These are phyloP conservation scores for Kingdonia uniflora DNA, from an alignment of 164 flowering plant genomes.

Conservation along the genomic window DNA sequence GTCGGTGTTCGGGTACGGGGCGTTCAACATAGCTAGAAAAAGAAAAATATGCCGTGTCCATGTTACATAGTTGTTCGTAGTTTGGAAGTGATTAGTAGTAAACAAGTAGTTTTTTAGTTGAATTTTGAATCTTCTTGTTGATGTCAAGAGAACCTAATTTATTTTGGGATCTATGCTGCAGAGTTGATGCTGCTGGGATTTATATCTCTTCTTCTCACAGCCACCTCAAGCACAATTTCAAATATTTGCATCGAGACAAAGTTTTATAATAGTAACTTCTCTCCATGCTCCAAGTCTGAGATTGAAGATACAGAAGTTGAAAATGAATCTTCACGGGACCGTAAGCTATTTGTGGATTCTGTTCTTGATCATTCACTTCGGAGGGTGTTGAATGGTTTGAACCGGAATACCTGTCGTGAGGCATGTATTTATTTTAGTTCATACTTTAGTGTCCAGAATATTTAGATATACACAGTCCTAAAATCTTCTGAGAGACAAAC, in stretches of 20 bases:
- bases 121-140: too few relatives aligned
- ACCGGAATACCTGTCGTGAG: slow-evolving; percentile 59
- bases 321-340: slow-evolving; percentile 21
- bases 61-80: too few relatives aligned
- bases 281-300: slow-evolving; percentile 70
- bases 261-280: slow-evolving; percentile 58
- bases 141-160: not conserved
- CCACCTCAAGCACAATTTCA: slow-evolving; percentile 82
- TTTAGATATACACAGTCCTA: too few relatives aligned
- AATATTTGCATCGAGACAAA: slow-evolving; percentile 82
- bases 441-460: too few relatives aligned
- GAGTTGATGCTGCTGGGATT: slow-evolving; percentile 98
- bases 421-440: slow-evolving; percentile 22
- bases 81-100: too few relatives aligned
- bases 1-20: too few relatives aligned
- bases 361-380: slow-evolving; percentile 32
- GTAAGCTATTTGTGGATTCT: slow-evolving; percentile 46
- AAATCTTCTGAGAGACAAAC: too few relatives aligned
- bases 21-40: too few relatives aligned
- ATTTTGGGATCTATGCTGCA: slow-evolving; percentile 25
- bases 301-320: slow-evolving; percentile 42
- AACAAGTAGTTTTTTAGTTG: too few relatives aligned
- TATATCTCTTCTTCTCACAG: slow-evolving; percentile 89
- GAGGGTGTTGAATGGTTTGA: slow-evolving; percentile 45
- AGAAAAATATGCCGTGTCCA: too few relatives aligned